phyloP scores from a whole-genome alignment of 352 stramenopile genomes.

The Thalassiosira delicatula region DNA sequence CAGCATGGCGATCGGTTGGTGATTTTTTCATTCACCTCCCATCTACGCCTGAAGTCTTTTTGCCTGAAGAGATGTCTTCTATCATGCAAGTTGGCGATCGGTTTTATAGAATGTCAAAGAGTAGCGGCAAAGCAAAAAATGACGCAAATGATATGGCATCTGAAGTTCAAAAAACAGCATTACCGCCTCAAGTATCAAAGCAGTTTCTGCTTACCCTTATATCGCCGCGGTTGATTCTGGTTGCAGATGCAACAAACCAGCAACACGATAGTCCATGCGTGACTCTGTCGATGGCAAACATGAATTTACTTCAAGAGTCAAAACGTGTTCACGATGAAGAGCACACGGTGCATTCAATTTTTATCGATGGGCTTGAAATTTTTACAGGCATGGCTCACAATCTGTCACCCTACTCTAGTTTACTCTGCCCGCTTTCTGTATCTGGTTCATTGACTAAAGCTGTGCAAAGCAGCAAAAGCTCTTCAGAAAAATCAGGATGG shows the following conservation, averaged over 20 bases:
- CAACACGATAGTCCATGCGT: constrained; percentile 29
- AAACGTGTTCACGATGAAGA: constrained; percentile 17
- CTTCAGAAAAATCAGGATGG: constrained; percentile 28
- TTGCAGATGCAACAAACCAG: constrained; percentile 39
- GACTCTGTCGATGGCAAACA: constrained; percentile 46
- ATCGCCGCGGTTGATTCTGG: constrained; percentile 69
- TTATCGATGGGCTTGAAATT: constrained; percentile 75
- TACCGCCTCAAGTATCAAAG: constrained; percentile 26
- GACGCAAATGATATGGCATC: not conserved
- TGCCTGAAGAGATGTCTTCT: constrained; percentile 49
- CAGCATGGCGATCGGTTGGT: constrained; percentile 61
- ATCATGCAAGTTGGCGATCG: constrained; percentile 78
- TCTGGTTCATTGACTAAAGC: constrained; percentile 39
- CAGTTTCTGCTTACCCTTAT: constrained; percentile 73
- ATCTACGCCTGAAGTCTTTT: constrained; percentile 61
- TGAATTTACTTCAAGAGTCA: constrained; percentile 62
- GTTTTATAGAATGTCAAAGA: constrained; percentile 58
- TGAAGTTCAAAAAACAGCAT: constrained; percentile 3
- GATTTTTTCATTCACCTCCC: constrained; percentile 73
- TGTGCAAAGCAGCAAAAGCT: not conserved
- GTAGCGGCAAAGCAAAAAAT: constrained; percentile 10
- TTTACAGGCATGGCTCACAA: constrained; percentile 56
- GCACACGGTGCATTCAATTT: constrained; percentile 34
- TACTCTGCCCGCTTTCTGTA: constrained; percentile 46
- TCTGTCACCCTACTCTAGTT: constrained; percentile 18